A percentile compares a stretch with the other conserved stretches of the same genome.
Evolutionary conservation across 306 rosid genomes (phyloP).

Genomic region (Acacia acuminata): DNA sequence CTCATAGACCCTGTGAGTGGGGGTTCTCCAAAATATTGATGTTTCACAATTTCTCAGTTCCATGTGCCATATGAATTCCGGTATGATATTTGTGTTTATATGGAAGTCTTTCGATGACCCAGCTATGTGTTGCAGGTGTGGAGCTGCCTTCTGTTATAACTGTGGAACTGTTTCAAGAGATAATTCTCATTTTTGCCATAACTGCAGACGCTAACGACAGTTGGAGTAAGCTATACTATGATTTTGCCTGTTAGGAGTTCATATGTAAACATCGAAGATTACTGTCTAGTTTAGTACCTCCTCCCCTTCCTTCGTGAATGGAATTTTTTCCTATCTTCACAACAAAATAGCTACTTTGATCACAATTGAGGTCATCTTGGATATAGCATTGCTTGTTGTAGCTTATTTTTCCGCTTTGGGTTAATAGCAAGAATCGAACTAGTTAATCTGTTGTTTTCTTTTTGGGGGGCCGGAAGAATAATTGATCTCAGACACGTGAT

Average conservation of each 20-base stretch:
- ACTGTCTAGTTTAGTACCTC: background rate
- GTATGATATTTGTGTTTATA: slow-evolving; percentile 14
- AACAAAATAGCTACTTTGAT: background rate
- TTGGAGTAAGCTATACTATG: background rate
- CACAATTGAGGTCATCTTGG: too few relatives aligned
- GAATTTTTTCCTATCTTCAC: background rate
- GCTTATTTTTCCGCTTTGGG: background rate
- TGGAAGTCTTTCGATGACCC: background rate
- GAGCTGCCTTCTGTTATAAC: slow-evolving; percentile 46
- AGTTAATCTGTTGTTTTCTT: background rate
- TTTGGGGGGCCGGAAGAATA: too few relatives aligned
- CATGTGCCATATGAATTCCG: background rate
- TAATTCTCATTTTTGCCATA: slow-evolving; percentile 18
- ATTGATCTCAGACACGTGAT: background rate
- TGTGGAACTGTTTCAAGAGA: slow-evolving; percentile 30
- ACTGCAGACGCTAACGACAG: slow-evolving; percentile 19
- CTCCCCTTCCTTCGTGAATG: background rate
- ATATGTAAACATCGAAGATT: background rate
- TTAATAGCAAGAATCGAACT: background rate
- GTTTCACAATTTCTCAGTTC: background rate
- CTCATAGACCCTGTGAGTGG: too few relatives aligned
- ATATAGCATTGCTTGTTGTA: background rate
- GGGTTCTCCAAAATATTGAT: too few relatives aligned
- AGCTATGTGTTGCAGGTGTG: slow-evolving; percentile 45
- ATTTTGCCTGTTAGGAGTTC: background rate